Conservation (phyloP, 2,329 filamentous ascomycete species). For the Pseudocercospora ulei region DNA sequence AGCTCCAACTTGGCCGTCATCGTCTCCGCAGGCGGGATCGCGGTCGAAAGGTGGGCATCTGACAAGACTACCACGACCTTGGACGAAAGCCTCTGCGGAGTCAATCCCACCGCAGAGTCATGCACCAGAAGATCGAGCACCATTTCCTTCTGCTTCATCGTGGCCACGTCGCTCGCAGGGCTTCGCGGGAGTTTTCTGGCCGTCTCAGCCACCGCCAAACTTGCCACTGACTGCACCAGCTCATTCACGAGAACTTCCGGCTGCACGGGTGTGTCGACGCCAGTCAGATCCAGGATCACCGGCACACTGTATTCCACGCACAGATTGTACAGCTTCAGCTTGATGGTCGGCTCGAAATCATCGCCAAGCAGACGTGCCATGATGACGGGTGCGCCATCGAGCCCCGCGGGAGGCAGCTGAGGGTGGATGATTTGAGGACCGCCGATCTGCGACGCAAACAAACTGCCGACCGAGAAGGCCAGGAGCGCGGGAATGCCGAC, state of each 20-base stretch:
- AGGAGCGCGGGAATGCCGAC: conserved; percentile 76
- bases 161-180: conserved; percentile 23
- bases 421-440: conserved; percentile 63
- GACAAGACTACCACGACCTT: conserved; percentile 72
- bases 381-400: conserved; percentile 53
- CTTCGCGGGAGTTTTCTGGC: conserved; percentile 37
- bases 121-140: conserved; percentile 64
- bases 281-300: conserved; percentile 69
- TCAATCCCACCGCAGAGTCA: conserved; percentile 75
- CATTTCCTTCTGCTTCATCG: conserved; percentile 37
- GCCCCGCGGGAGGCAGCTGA: conserved; percentile 39
- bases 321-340: conserved; percentile 74
- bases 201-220: conserved; percentile 48
- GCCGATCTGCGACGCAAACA: conserved; percentile 50
- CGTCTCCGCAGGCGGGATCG: conserved; percentile 55
- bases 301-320: conserved; percentile 82
- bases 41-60: conserved; percentile 61
- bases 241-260: conserved; percentile 57
- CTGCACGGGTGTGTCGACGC: conserved; percentile 41
- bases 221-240: conserved; percentile 64
- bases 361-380: conserved; percentile 88
- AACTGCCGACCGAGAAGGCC: conserved; percentile 60
- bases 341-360: conserved; percentile 84
- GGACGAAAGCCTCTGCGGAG: conserved; percentile 63
- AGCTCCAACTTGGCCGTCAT: conserved; percentile 58